Base-by-base conservation (phyloP, 495 filamentous ascomycete species). In the Talaromyces liani region DNA sequence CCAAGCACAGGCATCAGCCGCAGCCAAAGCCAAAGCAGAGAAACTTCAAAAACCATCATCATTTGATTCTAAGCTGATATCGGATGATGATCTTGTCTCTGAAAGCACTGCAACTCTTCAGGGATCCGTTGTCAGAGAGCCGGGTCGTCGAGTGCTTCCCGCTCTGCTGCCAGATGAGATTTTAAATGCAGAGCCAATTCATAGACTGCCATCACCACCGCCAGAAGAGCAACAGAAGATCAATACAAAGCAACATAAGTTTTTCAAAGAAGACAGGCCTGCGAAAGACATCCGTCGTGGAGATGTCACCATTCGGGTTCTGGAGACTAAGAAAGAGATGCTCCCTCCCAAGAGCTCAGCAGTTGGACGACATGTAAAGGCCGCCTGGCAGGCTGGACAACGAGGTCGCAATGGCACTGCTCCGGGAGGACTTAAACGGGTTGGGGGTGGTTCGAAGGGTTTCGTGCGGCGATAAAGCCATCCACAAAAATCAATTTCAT, bases 241-340 rank as follows among this genome's bases (percentile, higher is more conserved):
- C 29, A 77, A 72, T 61, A 69, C 74, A 22, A 82, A 75, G 61
- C 83, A 82, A 61, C 72, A 82, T 57, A 77, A 77, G 34, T 82
- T 85, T 61, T 68, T 85, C 47, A 79, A 84, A 25, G 75, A 74
- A 53, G 77, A 84, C 58, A 82, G 80, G 63, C 73, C 76, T 12
- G 75, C 82, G 39, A 86, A 84, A 72, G 83, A 86, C 67, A 67
- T 86, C 41, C 78, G 73, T 60, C 75, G 76, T 59, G 83, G 81
- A 8, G 74, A 78, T 51, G 70, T 85, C 41, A 80, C 73, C 16
- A 80, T 87, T 49, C 74, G 77, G 29, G 83, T 87, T 2, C 69
- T 86, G 51, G 77, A 78, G 65, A 70, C 71, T 29, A 63, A 71
- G 9, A 74, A 71, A 58, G 65, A 71, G 0, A 62, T 75, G 6